Conservation (phyloP, 2,329 filamentous ascomycete species). For the Plectosphaerella plurivora region DNA sequence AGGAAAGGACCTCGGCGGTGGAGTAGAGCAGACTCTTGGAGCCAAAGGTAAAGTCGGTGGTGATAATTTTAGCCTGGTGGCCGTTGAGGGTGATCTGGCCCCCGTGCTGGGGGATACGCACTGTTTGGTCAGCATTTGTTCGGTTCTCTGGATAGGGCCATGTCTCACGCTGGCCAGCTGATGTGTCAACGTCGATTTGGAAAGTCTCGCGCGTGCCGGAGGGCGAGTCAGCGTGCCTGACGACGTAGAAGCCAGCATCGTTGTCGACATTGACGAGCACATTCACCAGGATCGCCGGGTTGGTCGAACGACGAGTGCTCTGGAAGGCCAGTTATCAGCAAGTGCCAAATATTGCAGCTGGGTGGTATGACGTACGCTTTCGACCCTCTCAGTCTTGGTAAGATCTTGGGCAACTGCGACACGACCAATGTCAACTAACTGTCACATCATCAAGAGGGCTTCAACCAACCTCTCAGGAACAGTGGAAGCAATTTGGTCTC, state of each 20-base stretch:
- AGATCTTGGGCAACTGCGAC: conserved; percentile 48
- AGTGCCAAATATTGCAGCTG: no score
- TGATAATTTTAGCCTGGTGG: conserved; percentile 57
- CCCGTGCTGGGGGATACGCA: conserved; percentile 49
- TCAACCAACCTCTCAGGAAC: conserved; percentile 41
- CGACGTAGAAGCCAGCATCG: conserved; percentile 54
- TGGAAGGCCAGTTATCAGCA: conserved; percentile 21
- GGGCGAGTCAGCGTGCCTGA: conserved; percentile 48
- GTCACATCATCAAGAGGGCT: background rate
- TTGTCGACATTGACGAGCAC: conserved; percentile 57
- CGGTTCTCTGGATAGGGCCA: background rate
- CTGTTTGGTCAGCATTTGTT: background rate
- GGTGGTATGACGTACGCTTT: conserved; percentile 16
- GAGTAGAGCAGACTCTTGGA: conserved; percentile 47
- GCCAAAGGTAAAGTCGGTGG: conserved; percentile 55
- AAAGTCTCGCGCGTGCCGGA: conserved; percentile 47
- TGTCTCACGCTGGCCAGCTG: conserved; percentile 35
- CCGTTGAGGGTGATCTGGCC: conserved; percentile 50
- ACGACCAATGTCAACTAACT: background rate
- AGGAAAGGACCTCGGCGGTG: conserved; percentile 50
- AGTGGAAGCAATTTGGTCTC: conserved; percentile 59
- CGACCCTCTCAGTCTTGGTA: conserved; percentile 46
- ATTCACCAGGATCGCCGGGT: conserved; percentile 44
- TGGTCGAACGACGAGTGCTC: conserved; percentile 45
- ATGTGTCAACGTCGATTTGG: conserved; percentile 51